These are phyloP conservation scores for Discostella stelligeroides DNA, from an alignment of 108 stramenopile genomes.

Conservation along the genomic window DNA sequence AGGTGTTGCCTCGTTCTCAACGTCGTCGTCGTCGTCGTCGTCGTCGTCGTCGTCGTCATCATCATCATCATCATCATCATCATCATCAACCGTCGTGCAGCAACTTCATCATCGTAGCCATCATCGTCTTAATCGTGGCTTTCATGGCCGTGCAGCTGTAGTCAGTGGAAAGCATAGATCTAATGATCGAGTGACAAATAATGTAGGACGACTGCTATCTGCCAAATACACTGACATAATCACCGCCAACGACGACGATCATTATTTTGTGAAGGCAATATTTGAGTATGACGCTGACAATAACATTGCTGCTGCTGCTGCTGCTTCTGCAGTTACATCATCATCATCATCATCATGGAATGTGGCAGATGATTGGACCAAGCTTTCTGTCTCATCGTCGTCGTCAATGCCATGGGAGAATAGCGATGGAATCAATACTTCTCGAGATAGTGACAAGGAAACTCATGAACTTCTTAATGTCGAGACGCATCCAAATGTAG, in stretches of 20 bases:
- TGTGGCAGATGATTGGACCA: conserved; percentile 39
- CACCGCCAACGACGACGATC: too few species aligned
- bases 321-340: neutral
- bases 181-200: too few species aligned
- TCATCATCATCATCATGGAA: conserved; percentile 27
- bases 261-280: neutral
- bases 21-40: neutral
- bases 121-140: neutral
- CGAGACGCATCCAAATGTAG: too few species aligned
- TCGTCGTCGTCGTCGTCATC: neutral
- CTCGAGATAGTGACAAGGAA: conserved; percentile 4
- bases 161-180: too few species aligned
- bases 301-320: neutral
- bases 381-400: neutral
- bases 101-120: too few species aligned
- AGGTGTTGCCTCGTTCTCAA: too few species aligned
- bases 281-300: neutral
- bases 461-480: neutral
- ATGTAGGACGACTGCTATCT: too few species aligned
- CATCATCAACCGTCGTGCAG: too few species aligned
- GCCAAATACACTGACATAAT: too few species aligned
- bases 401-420: conserved; percentile 9
- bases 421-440: neutral
- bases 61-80: too few species aligned
- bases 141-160: neutral